phyloP scores from a whole-genome alignment of 192 early-diverging fungal genomes.

The Podila epigama region DNA sequence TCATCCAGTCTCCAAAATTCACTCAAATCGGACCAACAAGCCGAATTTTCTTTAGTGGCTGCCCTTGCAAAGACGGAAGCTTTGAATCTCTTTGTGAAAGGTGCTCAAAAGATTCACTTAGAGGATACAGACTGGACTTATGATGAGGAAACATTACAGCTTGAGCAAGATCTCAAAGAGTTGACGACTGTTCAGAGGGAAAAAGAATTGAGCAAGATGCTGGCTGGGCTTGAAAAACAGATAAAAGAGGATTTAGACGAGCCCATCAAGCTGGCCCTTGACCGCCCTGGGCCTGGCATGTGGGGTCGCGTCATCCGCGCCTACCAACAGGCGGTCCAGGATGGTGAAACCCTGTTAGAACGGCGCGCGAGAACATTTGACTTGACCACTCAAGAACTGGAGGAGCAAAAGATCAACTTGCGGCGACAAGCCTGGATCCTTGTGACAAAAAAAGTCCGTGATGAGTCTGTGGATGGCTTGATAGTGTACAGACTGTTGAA shows the following conservation, averaged over 20 bases:
- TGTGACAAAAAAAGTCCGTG: conserved; percentile 71
- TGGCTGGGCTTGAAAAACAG: conserved; percentile 63
- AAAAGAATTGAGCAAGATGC: conserved; percentile 72
- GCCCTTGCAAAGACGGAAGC: conserved; percentile 17
- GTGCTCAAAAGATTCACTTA: conserved; percentile 57
- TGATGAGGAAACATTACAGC: conserved; percentile 62
- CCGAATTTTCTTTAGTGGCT: conserved; percentile 71
- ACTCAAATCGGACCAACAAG: conserved; percentile 29
- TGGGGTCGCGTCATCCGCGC: conserved; percentile 75
- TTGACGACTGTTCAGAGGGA: conserved; percentile 58
- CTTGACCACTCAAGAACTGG: conserved; percentile 9
- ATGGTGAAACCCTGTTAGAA: conserved; percentile 54
- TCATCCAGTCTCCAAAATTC: conserved; percentile 51
- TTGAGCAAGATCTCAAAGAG: conserved; percentile 67
- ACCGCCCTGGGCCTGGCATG: conserved; percentile 66
- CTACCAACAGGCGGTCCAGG: conserved; percentile 56
- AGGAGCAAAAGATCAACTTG: conserved; percentile 48
- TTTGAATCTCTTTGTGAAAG: conserved; percentile 21
- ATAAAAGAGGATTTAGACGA: conserved; percentile 70
- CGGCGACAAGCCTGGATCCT: conserved; percentile 77
- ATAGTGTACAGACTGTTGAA: conserved; percentile 80
- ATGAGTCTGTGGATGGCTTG: conserved; percentile 84
- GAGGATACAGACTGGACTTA: conserved; percentile 74
- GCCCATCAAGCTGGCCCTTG: conserved; percentile 69
- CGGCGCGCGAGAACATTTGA: conserved; percentile 52